phyloP scores from a whole-genome alignment of 129 eudicot species.

The Ambrosia trifida region DNA sequence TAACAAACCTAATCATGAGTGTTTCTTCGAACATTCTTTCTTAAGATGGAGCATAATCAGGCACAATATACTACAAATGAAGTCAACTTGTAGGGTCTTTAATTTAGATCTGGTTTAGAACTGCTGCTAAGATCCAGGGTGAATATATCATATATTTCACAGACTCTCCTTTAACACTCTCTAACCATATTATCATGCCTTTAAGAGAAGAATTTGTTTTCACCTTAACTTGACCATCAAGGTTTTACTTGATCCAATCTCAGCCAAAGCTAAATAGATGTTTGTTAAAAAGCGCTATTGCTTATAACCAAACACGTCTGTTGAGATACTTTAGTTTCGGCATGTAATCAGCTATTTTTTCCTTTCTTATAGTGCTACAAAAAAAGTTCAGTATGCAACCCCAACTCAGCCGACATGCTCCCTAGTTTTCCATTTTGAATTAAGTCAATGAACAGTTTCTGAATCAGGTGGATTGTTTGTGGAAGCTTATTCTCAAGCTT shows the following conservation, averaged over 20 bases:
- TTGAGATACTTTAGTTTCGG: neutral
- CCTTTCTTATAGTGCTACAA: neutral
- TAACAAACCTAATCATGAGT: neutral
- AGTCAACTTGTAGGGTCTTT: neutral
- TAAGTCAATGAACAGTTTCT: neutral
- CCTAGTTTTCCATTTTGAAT: neutral
- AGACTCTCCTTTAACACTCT: neutral
- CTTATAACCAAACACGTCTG: neutral
- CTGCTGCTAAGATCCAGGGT: neutral
- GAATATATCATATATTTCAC: neutral
- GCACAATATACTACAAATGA: neutral
- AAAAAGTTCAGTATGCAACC: neutral
- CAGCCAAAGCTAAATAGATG: neutral
- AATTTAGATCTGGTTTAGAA: neutral
- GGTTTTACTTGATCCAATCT: neutral
- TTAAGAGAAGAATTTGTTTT: neutral
- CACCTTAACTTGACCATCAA: neutral
- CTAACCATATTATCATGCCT: neutral
- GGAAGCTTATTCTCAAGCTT: conserved; percentile 7
- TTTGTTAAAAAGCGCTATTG: neutral
- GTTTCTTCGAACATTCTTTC: neutral
- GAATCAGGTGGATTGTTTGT: neutral
- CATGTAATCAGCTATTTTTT: conserved; percentile 6
- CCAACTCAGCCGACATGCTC: neutral
- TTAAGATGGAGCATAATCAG: conserved; percentile 13